phyloP scores from a whole-genome alignment of 2,329 filamentous ascomycete genomes.

The Sclerotinia glacialis region DNA sequence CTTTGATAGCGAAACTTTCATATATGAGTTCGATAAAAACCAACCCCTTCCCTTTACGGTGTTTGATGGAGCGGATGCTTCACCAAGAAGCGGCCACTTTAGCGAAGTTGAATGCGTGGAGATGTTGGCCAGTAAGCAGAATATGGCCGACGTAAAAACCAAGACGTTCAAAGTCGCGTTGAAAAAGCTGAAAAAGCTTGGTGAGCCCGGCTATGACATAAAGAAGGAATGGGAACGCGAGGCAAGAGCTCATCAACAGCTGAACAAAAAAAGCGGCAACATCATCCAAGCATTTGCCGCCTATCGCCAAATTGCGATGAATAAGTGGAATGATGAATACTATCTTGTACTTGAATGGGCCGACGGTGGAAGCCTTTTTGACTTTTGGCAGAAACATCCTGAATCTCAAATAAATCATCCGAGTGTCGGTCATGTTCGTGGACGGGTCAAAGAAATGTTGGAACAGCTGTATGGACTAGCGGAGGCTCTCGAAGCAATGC shows the following conservation, averaged over 20 bases:
- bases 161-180: not conserved
- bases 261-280: not conserved
- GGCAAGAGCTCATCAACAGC: conserved; percentile 10
- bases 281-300: conserved; percentile 16
- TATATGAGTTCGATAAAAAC: conserved; percentile 2
- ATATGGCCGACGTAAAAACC: not conserved
- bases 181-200: not conserved
- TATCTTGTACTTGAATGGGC: conserved; percentile 5
- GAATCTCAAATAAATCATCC: not conserved
- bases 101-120: conserved; percentile 5
- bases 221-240: conserved; percentile 8
- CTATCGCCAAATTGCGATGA: not conserved
- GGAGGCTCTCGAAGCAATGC: not conserved
- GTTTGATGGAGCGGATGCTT: not conserved
- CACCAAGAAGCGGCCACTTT: not conserved
- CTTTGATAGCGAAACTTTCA: not conserved
- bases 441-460: not conserved
- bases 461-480: not conserved
- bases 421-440: not conserved
- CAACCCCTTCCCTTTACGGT: not conserved
- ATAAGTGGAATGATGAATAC: not conserved
- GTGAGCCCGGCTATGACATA: not conserved
- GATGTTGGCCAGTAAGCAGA: conserved; percentile 5
- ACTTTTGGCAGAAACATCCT: not conserved
- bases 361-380: not conserved